Evolutionary conservation across 805 yeast genomes (phyloP), one percentile per base, ranked within the genome.

Genomic region (Wickerhamiella galacta): DNA sequence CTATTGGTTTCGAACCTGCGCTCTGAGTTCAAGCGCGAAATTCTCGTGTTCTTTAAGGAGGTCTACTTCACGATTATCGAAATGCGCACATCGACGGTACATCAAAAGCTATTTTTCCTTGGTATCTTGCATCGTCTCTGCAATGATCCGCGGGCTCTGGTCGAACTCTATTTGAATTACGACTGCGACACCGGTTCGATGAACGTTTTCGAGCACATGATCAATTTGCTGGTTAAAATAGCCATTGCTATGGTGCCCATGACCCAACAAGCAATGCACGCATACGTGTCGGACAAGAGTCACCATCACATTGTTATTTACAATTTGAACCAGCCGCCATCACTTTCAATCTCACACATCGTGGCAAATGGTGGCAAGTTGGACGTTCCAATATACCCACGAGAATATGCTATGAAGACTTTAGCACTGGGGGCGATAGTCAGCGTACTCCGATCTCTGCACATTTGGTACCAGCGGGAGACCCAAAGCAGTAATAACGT

Each of bases 1-100:
- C 60, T 87, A 26, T 62, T 90, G 44, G 63, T 87, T 25, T 70
- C 83, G 16, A 78, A 82, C 45, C 60, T 92, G 45, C 71, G 98
- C 49, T 67, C 77, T 10, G 90, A 79, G 44, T 83, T 90, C 61
- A 87, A 85, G 54, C 68, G 77, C 43, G 98, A 90, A 51, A 80
- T 90, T 28, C 94, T 95, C 1, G 94, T 92, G 0, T 80, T 92
- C 48, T 70, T 85, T 59, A 77, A 75, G 28, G 96, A 90, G 48
- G 81, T 87, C 33, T 90, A 90, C 53, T 78, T 90, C 56, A 95
- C 96, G 3, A 81, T 92, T 27, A 69, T 90, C 29, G 96, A 87
- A 48, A 70, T 90, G 72, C 79, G 75, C 48, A 73, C 93, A 2
- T 79, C 95, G 1, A 81, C 95, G 0, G 59, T 85, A 7, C 95